phyloP scores from a whole-genome alignment of 352 stramenopile species.

The Globisporangium alternatum region DNA sequence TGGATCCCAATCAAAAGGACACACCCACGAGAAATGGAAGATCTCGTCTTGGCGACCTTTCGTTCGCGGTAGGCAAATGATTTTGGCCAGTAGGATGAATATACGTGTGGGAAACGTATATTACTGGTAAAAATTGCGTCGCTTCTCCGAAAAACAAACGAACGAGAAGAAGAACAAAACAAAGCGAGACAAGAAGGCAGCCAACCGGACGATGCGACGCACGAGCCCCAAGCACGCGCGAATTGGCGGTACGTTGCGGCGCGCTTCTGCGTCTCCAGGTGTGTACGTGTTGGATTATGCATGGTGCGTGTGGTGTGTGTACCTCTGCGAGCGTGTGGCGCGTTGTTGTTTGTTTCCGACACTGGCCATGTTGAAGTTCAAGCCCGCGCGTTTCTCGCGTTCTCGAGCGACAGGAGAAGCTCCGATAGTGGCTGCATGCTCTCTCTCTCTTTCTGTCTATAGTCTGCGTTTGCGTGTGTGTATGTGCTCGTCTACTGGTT shows the following conservation, averaged over 20 bases:
- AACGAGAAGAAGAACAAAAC: constrained; percentile 1
- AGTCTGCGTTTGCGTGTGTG: neutral
- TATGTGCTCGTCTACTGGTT: neutral
- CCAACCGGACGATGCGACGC: constrained; percentile 9
- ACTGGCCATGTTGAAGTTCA: constrained; percentile 5
- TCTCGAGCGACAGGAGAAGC: neutral
- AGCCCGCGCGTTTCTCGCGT: neutral
- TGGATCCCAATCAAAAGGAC: constrained; percentile 4
- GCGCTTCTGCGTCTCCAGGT: neutral
- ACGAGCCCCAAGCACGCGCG: neutral
- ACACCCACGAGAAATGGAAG: neutral
- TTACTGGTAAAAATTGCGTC: too few species aligned
- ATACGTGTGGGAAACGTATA: too few species aligned
- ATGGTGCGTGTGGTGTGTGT: neutral
- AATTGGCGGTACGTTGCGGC: constrained; percentile 9
- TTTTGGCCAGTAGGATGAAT: too few species aligned
- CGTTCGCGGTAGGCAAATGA: neutral
- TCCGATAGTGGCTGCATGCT: neutral
- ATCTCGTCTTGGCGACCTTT: neutral
- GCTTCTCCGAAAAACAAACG: neutral
- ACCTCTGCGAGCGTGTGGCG: neutral
- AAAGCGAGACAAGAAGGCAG: constrained; percentile 3
- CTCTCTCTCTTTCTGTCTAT: neutral
- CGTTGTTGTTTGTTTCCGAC: neutral
- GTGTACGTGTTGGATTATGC: neutral